Percentiles rank a stretch among this genome's conserved stretches.
These are phyloP conservation scores for Daldinia concentrica DNA, from an alignment of 495 filamentous ascomycete genomes.

Conservation along the genomic window DNA sequence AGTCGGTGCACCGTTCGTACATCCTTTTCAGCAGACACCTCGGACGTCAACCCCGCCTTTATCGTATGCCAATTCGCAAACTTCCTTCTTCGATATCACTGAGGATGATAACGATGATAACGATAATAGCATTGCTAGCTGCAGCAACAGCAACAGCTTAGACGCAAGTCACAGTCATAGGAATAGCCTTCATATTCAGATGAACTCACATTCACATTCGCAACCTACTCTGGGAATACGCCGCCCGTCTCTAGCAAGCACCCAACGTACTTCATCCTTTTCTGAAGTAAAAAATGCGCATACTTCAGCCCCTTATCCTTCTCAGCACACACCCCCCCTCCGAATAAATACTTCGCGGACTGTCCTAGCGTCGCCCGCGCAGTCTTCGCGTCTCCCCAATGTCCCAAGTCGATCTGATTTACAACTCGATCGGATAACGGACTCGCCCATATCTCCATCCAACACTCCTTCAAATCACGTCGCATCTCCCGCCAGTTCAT, in stretches of 20 bases:
- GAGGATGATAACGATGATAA: constrained; percentile 56
- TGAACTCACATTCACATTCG: constrained; percentile 39
- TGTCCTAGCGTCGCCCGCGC: constrained; percentile 38
- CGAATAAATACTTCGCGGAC: constrained; percentile 56
- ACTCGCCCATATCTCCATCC: constrained; percentile 44
- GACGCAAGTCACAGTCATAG: constrained; percentile 24
- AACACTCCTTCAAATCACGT: constrained; percentile 27
- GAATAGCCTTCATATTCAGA: constrained; percentile 34
- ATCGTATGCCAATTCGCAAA: constrained; percentile 62
- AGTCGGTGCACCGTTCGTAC: constrained; percentile 58
- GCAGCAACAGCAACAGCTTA: constrained; percentile 11
- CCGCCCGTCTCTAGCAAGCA: constrained; percentile 49
- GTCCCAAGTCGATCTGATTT: constrained; percentile 56
- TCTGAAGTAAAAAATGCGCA: constrained; percentile 48
- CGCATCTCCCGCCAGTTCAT: constrained; percentile 42
- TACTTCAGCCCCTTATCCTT: constrained; percentile 33
- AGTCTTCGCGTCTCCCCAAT: constrained; percentile 52
- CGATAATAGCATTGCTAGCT: constrained; percentile 39
- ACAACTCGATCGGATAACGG: constrained; percentile 45
- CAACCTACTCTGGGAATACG: constrained; percentile 43
- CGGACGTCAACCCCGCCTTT: constrained; percentile 65
- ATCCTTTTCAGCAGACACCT: constrained; percentile 67
- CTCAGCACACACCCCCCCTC: constrained; percentile 48
- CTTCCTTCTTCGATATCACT: constrained; percentile 58
- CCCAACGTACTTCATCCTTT: constrained; percentile 56